A percentile compares a stretch with the other conserved stretches of the same genome.
phyloP scores from a whole-genome alignment of 2,329 filamentous ascomycete species.

The Sporothrix inflata region DNA sequence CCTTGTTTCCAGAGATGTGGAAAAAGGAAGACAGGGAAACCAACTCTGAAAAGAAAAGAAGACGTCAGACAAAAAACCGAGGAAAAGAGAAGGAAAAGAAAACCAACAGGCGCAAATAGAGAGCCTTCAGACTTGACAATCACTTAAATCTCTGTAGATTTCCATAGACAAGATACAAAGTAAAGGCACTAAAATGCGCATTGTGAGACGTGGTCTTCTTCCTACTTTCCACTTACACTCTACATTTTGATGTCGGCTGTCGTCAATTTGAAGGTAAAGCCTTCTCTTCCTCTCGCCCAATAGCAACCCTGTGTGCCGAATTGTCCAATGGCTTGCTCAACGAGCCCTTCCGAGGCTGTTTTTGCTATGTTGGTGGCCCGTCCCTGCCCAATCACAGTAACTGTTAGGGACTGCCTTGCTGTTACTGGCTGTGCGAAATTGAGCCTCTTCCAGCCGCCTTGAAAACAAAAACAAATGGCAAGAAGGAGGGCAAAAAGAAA shows the following conservation, averaged over 20 bases:
- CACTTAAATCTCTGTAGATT: no score
- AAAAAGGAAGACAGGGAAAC: neutral
- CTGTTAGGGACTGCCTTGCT: neutral
- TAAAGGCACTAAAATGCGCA: neutral
- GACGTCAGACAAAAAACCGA: no score
- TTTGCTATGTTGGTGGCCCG: neutral
- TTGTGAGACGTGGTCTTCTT: neutral
- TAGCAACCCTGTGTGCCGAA: neutral
- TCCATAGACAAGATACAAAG: neutral
- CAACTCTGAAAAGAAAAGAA: neutral
- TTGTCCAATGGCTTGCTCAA: neutral
- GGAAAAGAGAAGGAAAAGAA: neutral
- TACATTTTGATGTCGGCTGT: neutral
- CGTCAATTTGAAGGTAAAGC: neutral
- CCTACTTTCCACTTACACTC: neutral
- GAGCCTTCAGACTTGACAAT: no score
- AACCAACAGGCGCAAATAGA: no score
- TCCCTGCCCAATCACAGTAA: neutral
- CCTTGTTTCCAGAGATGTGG: neutral
- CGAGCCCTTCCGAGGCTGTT: neutral
- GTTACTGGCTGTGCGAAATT: no score
- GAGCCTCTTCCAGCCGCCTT: neutral
- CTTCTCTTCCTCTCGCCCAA: slow-evolving; percentile 22
- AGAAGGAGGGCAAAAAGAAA: neutral
- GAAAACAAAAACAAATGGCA: neutral